These are phyloP conservation scores for Hemisphaericaspora lyxosophila DNA, from an alignment of 1,139 yeast species.

Conservation along the genomic window DNA sequence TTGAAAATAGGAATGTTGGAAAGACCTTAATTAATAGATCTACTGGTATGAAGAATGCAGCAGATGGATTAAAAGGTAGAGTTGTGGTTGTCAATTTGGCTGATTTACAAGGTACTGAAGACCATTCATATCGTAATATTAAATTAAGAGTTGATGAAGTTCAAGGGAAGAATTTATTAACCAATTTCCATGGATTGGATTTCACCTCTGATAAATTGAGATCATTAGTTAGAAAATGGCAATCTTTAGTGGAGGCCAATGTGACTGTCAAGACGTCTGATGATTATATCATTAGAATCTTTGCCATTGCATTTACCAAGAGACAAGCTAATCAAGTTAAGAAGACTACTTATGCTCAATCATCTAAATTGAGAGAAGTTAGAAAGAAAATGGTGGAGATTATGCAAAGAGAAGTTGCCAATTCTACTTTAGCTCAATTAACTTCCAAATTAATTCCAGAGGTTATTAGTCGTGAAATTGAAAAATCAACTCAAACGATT, in stretches of 20 bases:
- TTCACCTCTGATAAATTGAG: slow-evolving; percentile 52
- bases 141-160: slow-evolving; percentile 56
- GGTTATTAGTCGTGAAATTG: slow-evolving; percentile 55
- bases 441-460: slow-evolving; percentile 53
- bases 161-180: slow-evolving; percentile 54
- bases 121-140: slow-evolving; percentile 52
- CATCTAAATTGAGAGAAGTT: slow-evolving; percentile 51
- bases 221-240: slow-evolving; percentile 56
- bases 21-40: slow-evolving; percentile 53
- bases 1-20: slow-evolving; percentile 53
- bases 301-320: slow-evolving; percentile 54
- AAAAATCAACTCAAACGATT: slow-evolving; percentile 51
- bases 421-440: slow-evolving; percentile 51
- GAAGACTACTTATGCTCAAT: slow-evolving; percentile 53
- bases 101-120: slow-evolving; percentile 54
- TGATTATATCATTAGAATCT: slow-evolving; percentile 50
- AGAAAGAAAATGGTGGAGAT: slow-evolving; percentile 53
- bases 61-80: slow-evolving; percentile 55
- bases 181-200: slow-evolving; percentile 55
- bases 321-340: slow-evolving; percentile 53
- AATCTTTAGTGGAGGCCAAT: slow-evolving; percentile 53
- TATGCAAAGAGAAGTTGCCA: slow-evolving; percentile 54
- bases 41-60: slow-evolving; percentile 53
- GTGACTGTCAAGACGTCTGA: slow-evolving; percentile 53
- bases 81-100: slow-evolving; percentile 51